Percentiles rank a stretch among this genome's conserved stretches.
Conservation (phyloP, 768 basidiomycete genomes). For the Gloeopeniophorella convolvens region DNA sequence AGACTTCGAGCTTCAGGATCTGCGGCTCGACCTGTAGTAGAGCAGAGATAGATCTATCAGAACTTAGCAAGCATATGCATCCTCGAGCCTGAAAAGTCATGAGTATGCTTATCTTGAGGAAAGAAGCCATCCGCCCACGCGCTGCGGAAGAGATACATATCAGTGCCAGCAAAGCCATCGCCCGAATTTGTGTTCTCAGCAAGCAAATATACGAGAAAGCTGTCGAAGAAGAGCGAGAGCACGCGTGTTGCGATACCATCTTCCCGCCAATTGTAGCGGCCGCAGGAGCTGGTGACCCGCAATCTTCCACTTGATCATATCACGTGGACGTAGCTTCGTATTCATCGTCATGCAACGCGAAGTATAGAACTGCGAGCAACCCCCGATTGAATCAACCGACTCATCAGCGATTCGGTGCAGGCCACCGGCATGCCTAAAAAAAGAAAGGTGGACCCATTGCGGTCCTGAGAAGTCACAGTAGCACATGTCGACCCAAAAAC, state of each 20-base stretch:
- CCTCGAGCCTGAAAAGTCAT: background rate
- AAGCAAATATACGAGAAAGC: background rate
- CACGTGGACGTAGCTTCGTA: background rate
- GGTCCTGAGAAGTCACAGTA: constrained; percentile 13
- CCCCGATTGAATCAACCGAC: background rate
- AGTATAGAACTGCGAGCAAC: background rate
- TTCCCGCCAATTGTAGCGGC: no score
- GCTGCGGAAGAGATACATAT: background rate
- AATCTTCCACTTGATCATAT: background rate
- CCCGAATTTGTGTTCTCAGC: background rate
- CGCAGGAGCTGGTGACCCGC: no score
- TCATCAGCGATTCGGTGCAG: background rate
- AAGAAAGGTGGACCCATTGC: background rate
- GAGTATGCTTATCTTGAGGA: background rate
- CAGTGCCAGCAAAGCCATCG: constrained; percentile 1
- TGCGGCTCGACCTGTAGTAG: background rate
- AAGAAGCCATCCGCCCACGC: background rate
- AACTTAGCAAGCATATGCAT: background rate
- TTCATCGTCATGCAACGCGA: background rate
- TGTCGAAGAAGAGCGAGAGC: background rate
- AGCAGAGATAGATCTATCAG: background rate
- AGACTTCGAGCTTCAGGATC: background rate
- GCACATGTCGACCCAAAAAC: constrained; percentile 12
- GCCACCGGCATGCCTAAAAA: background rate
- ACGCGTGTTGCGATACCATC: background rate